These are phyloP conservation scores for Chaetomium tenue DNA, from an alignment of 495 filamentous ascomycete species.

Conservation along the genomic window DNA sequence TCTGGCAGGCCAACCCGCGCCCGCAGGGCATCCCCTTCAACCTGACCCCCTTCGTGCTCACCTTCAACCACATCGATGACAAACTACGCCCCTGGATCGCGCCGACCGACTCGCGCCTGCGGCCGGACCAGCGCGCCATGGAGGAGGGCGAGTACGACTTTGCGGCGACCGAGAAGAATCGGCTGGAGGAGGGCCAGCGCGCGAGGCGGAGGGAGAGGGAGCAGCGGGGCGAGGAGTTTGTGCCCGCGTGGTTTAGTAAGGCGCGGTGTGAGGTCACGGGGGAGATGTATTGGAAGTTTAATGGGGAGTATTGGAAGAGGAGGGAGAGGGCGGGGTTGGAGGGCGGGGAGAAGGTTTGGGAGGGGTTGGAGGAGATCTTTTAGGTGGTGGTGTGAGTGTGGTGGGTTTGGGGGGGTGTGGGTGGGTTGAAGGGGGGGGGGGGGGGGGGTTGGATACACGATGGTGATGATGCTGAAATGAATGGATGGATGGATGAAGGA, in stretches of 20 bases:
- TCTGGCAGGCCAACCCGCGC: slow-evolving; percentile 84
- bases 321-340: slow-evolving; percentile 54
- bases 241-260: slow-evolving; percentile 82
- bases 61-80: slow-evolving; percentile 84
- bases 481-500: neutral
- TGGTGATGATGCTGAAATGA: too few species aligned
- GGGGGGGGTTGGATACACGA: too few species aligned
- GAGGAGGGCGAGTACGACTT: slow-evolving; percentile 94
- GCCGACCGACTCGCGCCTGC: slow-evolving; percentile 85
- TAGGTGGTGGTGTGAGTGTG: neutral
- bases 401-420: neutral
- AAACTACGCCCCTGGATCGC: slow-evolving; percentile 68
- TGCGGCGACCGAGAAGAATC: slow-evolving; percentile 89
- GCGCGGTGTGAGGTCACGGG: slow-evolving; percentile 72
- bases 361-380: slow-evolving; percentile 43
- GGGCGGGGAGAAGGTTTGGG: slow-evolving; percentile 47
- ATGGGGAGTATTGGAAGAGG: slow-evolving; percentile 80
- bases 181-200: slow-evolving; percentile 91
- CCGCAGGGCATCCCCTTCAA: slow-evolving; percentile 92
- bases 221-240: slow-evolving; percentile 71
- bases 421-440: neutral
- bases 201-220: slow-evolving; percentile 72
- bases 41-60: slow-evolving; percentile 91
- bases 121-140: slow-evolving; percentile 98
- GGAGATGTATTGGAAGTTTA: slow-evolving; percentile 86